A percentile compares a stretch with the other conserved stretches of the same genome.
phyloP scores from a whole-genome alignment of 441 rosid species.

The Isatis lusitanica region DNA sequence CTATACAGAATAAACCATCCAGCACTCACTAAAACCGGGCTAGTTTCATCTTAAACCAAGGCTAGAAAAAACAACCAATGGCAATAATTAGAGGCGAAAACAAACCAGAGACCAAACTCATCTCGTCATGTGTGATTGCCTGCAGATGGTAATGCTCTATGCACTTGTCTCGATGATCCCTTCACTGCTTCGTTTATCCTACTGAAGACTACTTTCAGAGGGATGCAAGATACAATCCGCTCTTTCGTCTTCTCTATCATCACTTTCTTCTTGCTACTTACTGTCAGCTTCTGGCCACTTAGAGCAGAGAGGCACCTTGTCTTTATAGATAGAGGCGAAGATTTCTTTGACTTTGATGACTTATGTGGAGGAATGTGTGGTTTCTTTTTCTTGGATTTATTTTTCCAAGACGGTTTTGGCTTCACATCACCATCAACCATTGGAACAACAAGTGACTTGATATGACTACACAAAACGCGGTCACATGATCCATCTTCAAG shows the following conservation, averaged over 20 bases:
- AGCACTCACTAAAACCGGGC: conserved; percentile 19
- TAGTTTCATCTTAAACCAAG: conserved; percentile 18
- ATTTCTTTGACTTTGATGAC: conserved; percentile 51
- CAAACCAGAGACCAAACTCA: conserved; percentile 30
- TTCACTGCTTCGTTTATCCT: conserved; percentile 89
- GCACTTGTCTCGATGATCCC: conserved; percentile 60
- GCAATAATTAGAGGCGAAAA: neutral
- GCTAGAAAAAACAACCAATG: conserved; percentile 11
- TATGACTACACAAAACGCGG: conserved; percentile 27
- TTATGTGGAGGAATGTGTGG: conserved; percentile 39
- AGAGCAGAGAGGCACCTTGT: conserved; percentile 76
- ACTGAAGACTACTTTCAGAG: conserved; percentile 85
- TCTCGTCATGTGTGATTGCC: conserved; percentile 23
- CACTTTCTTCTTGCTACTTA: conserved; percentile 38
- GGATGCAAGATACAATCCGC: conserved; percentile 72
- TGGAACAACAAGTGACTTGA: conserved; percentile 31
- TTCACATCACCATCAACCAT: conserved; percentile 24
- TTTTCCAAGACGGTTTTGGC: conserved; percentile 39
- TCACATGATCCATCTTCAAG: conserved; percentile 51
- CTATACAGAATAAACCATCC: conserved; percentile 17
- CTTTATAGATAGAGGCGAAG: conserved; percentile 63
- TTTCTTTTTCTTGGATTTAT: conserved; percentile 45
- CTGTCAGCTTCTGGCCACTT: conserved; percentile 54
- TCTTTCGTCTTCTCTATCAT: conserved; percentile 55
- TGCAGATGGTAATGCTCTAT: conserved; percentile 45